Percentiles rank a stretch among this genome's conserved stretches.
These are phyloP conservation scores for Cordyceps sp. DNA, from an alignment of 2,329 filamentous ascomycete species.

Conservation along the genomic window DNA sequence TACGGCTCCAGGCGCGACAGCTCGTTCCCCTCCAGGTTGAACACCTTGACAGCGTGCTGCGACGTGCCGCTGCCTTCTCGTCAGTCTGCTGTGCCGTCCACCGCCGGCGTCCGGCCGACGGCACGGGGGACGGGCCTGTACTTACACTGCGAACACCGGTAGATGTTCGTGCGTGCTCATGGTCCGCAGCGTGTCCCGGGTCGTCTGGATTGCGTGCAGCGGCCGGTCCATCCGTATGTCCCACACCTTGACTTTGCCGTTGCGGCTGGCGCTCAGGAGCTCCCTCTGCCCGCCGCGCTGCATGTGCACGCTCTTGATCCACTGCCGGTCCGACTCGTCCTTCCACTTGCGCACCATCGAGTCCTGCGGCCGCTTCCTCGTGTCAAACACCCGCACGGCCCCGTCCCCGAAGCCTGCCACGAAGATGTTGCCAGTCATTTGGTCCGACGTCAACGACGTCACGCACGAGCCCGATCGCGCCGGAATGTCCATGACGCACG, in stretches of 20 bases:
- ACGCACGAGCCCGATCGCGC: conserved; percentile 91
- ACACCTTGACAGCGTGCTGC: conserved; percentile 75
- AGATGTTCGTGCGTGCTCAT: conserved; percentile 91
- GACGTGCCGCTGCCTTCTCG: conserved; percentile 55
- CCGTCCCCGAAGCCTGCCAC: conserved; percentile 94
- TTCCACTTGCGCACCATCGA: conserved; percentile 97
- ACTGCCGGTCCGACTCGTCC: conserved; percentile 68
- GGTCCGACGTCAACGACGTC: conserved; percentile 87
- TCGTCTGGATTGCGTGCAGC: conserved; percentile 57
- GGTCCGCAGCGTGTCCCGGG: conserved; percentile 63
- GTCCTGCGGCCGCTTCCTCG: conserved; percentile 65
- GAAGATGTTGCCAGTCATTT: conserved; percentile 93
- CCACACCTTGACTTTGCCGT: conserved; percentile 91
- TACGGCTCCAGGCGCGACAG: conserved; percentile 81
- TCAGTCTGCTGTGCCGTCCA: too few species aligned
- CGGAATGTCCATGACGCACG: conserved; percentile 85
- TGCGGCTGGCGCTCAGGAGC: conserved; percentile 74
- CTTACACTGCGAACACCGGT: conserved; percentile 86
- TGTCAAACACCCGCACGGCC: conserved; percentile 85
- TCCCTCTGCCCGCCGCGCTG: conserved; percentile 89
- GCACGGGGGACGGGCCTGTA: conserved; percentile 11
- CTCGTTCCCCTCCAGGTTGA: conserved; percentile 69
- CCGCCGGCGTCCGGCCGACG: conserved; percentile 5
- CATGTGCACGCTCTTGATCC: conserved; percentile 94
- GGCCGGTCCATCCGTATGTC: conserved; percentile 79